Evolutionary conservation across 106 monocot species (phyloP).

Genomic region (Agapanthus africanus): DNA sequence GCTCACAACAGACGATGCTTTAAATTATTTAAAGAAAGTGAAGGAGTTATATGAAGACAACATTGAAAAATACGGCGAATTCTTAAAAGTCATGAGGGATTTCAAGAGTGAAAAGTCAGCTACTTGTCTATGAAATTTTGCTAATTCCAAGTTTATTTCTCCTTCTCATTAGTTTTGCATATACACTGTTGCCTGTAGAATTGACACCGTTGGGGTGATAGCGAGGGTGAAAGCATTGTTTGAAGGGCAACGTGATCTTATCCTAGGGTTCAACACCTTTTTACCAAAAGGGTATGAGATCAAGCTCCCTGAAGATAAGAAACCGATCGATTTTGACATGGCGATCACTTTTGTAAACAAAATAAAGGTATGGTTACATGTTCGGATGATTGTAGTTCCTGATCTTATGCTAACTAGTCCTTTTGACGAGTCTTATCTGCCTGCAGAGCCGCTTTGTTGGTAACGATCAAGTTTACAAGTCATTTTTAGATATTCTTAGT

Average conservation of each 20-base stretch:
- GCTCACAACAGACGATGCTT: slow-evolving; percentile 69
- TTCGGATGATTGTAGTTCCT: not conserved
- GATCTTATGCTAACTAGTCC: not conserved
- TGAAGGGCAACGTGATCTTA: slow-evolving; percentile 51
- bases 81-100: slow-evolving; percentile 82
- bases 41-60: slow-evolving; percentile 79
- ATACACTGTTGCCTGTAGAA: slow-evolving; percentile 20
- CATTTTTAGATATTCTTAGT: slow-evolving; percentile 87
- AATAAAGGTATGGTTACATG: slow-evolving; percentile 48
- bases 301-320: slow-evolving; percentile 54
- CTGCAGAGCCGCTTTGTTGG: slow-evolving; percentile 76
- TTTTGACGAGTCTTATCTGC: not conserved
- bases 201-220: slow-evolving; percentile 63
- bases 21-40: slow-evolving; percentile 71
- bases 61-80: slow-evolving; percentile 79
- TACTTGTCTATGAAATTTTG: not conserved
- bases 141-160: not conserved
- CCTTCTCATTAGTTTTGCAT: too few species aligned
- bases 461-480: slow-evolving; percentile 84
- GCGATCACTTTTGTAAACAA: slow-evolving; percentile 76
- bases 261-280: slow-evolving; percentile 67
- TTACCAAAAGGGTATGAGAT: slow-evolving; percentile 66
- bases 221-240: slow-evolving; percentile 55
- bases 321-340: slow-evolving; percentile 64
- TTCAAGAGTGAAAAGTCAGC: slow-evolving; percentile 81